Percentiles rank a stretch among this genome's conserved stretches.
Evolutionary conservation across 345 rosid genomes (phyloP).

Genomic region (Carallia brachiata): DNA sequence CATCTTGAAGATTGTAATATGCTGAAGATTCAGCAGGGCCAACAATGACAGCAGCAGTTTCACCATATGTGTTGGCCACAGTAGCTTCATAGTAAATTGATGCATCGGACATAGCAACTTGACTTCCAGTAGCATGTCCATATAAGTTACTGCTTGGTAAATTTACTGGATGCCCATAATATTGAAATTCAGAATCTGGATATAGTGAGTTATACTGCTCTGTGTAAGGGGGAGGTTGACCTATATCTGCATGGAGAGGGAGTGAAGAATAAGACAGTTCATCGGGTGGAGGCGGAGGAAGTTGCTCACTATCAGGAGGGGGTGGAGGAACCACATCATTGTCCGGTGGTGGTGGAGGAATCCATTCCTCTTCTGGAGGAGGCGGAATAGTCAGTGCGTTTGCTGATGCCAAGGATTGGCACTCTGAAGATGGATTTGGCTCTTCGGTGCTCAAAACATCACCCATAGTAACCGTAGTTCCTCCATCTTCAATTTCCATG

Average conservation of each 20-base stretch:
- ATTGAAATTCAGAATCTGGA: constrained; percentile 49
- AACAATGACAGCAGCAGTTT: constrained; percentile 47
- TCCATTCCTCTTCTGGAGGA: constrained; percentile 82
- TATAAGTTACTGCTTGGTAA: constrained; percentile 47
- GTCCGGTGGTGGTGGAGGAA: constrained; percentile 93
- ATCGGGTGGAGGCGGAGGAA: constrained; percentile 54
- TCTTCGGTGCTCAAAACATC: constrained; percentile 29
- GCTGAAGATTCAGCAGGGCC: constrained; percentile 45
- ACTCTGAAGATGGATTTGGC: constrained; percentile 38
- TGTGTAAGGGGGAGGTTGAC: constrained; percentile 42
- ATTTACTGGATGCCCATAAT: constrained; percentile 46
- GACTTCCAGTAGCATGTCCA: constrained; percentile 67
- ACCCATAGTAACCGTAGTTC: constrained; percentile 19
- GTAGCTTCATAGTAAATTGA: constrained; percentile 52
- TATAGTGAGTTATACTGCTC: constrained; percentile 57
- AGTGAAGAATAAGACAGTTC: constrained; percentile 56
- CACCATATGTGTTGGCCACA: constrained; percentile 53
- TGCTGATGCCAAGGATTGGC: constrained; percentile 19
- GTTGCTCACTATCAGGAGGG: constrained; percentile 59
- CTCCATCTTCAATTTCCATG: constrained; percentile 90
- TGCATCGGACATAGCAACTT: constrained; percentile 48
- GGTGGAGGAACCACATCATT: constrained; percentile 78
- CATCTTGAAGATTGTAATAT: constrained; percentile 56
- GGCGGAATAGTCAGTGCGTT: constrained; percentile 46
- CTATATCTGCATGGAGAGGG: constrained; percentile 43